Evolutionary conservation across 1,284 basidiomycete genomes (phyloP), one percentile per base, ranked within the genome.

Genomic region (Microbotryomycetes sp.): DNA sequence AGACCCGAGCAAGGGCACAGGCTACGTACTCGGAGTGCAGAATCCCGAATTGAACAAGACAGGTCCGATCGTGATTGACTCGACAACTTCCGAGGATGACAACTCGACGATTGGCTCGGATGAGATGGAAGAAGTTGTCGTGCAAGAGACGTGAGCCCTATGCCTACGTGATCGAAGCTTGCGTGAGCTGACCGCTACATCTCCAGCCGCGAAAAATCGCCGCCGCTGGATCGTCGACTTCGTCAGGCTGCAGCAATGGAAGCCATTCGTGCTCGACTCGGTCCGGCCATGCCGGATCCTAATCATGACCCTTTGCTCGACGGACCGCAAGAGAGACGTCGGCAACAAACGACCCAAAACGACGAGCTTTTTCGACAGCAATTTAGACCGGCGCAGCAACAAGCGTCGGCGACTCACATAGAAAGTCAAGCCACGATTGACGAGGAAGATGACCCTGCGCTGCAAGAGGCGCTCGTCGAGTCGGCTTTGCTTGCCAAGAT

Each of bases 1-100:
- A 31, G 74, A 75, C 67, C 86, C 89, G 70, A 83, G 84, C 23
- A 83, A 80, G 29, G 85, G 85, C 29, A 91, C 91, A 2, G 96
- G 96, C 0, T 99, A 92, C 88, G 85, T 94, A 26, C 78, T 99
- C 24, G 96, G 94, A 1, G 86, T 97, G 28, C 81, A 84, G 45
- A 85, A 93, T 45, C 63, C 59, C 2, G 56, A 62, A 29, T 21
- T 51, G 18, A 11, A 9, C 3, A 60, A 47, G 28, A 54, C 24
- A 7, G 57, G 57, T 11, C 64, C 61, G 13, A 65, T 68, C 51
- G 53, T 51, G 26, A 59, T 68, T 50, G 62, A 66, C 13, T 65
- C 65, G 35, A 68, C 70, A 18, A 68, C 66, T 21, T 70, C 71
- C 53, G 71, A 69, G 50, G 64, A 61, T 54, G 67, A 65, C 26